Evolutionary conservation across 1,139 yeast genomes (phyloP).

Genomic region (Candida tunisiensis): DNA sequence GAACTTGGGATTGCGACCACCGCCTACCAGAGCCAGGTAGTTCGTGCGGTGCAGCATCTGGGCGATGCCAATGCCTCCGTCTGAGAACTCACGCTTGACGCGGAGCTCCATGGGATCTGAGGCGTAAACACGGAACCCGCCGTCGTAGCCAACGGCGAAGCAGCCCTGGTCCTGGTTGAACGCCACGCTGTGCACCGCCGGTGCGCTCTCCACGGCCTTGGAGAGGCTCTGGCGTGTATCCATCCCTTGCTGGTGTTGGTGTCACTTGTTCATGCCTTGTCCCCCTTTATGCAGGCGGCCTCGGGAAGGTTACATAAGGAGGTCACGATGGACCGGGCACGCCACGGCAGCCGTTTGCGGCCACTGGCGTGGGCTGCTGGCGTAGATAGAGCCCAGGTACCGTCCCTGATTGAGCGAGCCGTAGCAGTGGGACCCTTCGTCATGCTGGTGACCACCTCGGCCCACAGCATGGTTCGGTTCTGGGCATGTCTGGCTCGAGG

Average conservation of each 20-base stretch:
- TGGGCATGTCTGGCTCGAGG: no score
- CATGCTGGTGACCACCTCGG: no score
- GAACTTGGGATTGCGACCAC: slow-evolving; percentile 63
- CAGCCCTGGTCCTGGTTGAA: slow-evolving; percentile 89
- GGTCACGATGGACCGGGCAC: no score
- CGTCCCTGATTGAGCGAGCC: no score
- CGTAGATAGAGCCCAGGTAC: no score
- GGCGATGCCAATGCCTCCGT: slow-evolving; percentile 53
- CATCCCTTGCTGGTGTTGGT: slow-evolving; percentile 5
- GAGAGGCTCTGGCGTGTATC: slow-evolving; percentile 9
- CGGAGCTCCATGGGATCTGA: slow-evolving; percentile 75
- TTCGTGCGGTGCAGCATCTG: slow-evolving; percentile 83
- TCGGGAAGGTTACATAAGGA: no score
- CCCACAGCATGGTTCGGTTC: no score
- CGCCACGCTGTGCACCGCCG: slow-evolving; percentile 36
- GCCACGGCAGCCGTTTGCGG: no score
- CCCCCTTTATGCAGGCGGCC: no score
- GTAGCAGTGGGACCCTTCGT: no score
- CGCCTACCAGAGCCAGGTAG: slow-evolving; percentile 78
- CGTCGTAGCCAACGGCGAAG: slow-evolving; percentile 68
- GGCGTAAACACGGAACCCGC: slow-evolving; percentile 76
- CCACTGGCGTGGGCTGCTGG: no score
- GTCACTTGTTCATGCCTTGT: not conserved
- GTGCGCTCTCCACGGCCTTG: slow-evolving; percentile 13
- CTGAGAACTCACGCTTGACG: slow-evolving; percentile 38